Evolutionary conservation across 75 land plant species (phyloP).

Genomic region (Gnetum montanum): DNA sequence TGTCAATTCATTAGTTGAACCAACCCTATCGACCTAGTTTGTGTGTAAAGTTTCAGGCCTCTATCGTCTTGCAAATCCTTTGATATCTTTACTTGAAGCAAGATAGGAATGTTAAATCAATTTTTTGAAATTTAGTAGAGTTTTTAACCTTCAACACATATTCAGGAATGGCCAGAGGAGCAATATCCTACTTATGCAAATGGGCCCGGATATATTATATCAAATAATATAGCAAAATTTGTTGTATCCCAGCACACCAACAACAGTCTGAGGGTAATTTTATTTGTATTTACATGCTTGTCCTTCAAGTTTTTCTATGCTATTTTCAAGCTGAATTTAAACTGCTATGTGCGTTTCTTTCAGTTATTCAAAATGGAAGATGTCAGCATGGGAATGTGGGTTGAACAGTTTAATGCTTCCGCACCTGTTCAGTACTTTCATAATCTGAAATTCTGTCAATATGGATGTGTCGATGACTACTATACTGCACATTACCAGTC

Average conservation of each 20-base stretch:
- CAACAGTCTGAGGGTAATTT: slow-evolving; percentile 35
- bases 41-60: neutral
- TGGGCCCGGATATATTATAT: slow-evolving; percentile 65
- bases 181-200: slow-evolving; percentile 63
- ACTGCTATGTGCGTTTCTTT: neutral
- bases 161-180: slow-evolving; percentile 57
- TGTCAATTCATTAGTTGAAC: neutral
- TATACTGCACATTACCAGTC: slow-evolving; percentile 59
- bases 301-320: neutral
- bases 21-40: neutral
- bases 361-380: slow-evolving; percentile 70
- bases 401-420: slow-evolving; percentile 26
- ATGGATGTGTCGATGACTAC: slow-evolving; percentile 44
- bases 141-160: neutral
- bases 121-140: neutral
- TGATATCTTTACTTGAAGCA: neutral
- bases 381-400: slow-evolving; percentile 70
- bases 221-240: slow-evolving; percentile 45
- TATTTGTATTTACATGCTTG: neutral
- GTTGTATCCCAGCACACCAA: slow-evolving; percentile 35
- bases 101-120: neutral
- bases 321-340: neutral
- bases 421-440: slow-evolving; percentile 34
- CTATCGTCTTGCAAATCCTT: neutral
- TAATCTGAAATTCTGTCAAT: slow-evolving; percentile 44